phyloP scores from a whole-genome alignment of 345 rosid genomes.

The Lepidium africanum region DNA sequence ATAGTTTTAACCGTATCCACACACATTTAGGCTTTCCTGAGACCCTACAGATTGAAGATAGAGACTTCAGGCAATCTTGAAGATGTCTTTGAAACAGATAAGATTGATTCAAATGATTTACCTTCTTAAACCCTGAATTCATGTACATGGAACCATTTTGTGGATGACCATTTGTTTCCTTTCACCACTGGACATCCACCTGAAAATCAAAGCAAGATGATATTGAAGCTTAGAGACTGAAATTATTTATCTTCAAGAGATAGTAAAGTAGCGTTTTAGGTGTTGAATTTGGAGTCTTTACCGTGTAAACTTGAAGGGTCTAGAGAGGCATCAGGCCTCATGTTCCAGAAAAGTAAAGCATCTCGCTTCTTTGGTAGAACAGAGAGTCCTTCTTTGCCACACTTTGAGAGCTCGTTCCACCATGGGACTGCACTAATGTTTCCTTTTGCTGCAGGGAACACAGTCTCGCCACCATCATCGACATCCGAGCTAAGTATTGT shows the following conservation, averaged over 20 bases:
- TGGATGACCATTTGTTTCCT: conserved; percentile 98
- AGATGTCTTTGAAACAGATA: not conserved
- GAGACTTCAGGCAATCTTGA: not conserved
- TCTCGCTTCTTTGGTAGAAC: conserved; percentile 90
- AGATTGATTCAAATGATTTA: conserved; percentile 10
- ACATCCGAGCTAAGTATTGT: conserved; percentile 68
- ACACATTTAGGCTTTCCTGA: too few species aligned
- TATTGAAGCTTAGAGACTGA: not conserved
- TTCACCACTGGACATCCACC: conserved; percentile 94
- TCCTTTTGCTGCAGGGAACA: conserved; percentile 89
- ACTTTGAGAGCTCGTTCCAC: conserved; percentile 86
- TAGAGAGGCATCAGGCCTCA: conserved; percentile 83
- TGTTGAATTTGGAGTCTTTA: conserved; percentile 26
- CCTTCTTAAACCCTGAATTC: conserved; percentile 54
- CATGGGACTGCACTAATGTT: conserved; percentile 79
- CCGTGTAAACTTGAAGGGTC: conserved; percentile 93
- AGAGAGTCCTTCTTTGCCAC: conserved; percentile 84
- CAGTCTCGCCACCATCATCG: conserved; percentile 98
- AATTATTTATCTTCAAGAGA: not conserved
- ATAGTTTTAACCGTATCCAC: too few species aligned
- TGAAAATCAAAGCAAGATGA: conserved; percentile 21
- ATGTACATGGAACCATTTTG: conserved; percentile 87
- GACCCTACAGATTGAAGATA: too few species aligned
- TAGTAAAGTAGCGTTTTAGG: not conserved
- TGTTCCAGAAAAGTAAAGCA: conserved; percentile 97